These are phyloP conservation scores for Chimonanthus salicifolius DNA, from an alignment of 164 flowering plant genomes.

Conservation along the genomic window DNA sequence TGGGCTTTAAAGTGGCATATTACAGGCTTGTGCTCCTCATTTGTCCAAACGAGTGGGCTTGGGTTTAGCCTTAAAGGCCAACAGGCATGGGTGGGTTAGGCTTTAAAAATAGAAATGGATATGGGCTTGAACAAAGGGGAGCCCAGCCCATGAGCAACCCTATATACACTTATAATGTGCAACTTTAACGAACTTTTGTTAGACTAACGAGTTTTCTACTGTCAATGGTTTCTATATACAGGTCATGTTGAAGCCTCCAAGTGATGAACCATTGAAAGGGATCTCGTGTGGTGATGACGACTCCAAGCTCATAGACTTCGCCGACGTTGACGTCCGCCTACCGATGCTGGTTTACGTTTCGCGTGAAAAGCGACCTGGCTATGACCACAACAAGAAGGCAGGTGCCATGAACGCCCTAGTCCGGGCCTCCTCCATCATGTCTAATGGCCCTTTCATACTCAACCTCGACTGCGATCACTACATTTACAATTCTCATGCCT, in stretches of 20 bases:
- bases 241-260: constrained; percentile 87
- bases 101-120: no score
- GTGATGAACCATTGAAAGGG: constrained; percentile 59
- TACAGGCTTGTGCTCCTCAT: no score
- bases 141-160: no score
- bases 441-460: constrained; percentile 88
- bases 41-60: no score
- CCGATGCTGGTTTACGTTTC: constrained; percentile 80
- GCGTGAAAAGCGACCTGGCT: constrained; percentile 89
- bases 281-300: constrained; percentile 19
- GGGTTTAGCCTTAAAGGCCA: no score
- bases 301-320: constrained; percentile 32
- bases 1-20: no score
- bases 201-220: neutral
- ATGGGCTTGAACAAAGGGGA: neutral
- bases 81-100: no score
- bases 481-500: constrained; percentile 67
- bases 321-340: constrained; percentile 71
- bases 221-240: constrained; percentile 15
- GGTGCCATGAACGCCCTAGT: constrained; percentile 95
- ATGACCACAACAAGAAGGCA: constrained; percentile 94
- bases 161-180: no score
- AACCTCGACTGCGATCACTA: constrained; percentile 93
- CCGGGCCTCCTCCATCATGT: constrained; percentile 84
- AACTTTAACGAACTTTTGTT: no score